Base-by-base conservation (phyloP, 768 basidiomycete species). In the Termitomyces titanicus region DNA sequence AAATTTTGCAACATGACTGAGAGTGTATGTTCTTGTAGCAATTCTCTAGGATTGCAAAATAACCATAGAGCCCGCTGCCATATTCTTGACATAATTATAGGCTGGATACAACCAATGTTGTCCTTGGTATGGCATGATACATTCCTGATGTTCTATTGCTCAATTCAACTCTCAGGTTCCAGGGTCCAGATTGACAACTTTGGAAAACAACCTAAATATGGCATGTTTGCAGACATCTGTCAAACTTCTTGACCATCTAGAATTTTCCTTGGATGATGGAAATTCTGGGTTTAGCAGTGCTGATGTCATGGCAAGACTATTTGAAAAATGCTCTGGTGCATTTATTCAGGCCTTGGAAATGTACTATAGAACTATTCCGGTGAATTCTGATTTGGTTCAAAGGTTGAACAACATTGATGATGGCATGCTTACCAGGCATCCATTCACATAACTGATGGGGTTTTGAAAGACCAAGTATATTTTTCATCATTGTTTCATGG, bases 1-100 rank as follows among this genome's bases (percentile, higher is more conserved):
- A 89, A 87, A 64, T 93, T 88, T 63, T 93, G 91, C 62, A 70
- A 73, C 24, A 76, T 94, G 31, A 84, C 84, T 59, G 89, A 90
- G 56, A 80, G 77, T 40, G 77, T 88, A 13, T 84, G 88, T 62
- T 77, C 79, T 38, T 82, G 85, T 22, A 73, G 77, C 3, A 86
- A 88, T 53, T 74, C 77, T 7, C 66, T 92, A 20, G 78, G 79
- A 22, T 66, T 88, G 59, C 85, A 85, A 15, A 89, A 86, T 66
- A 88, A 90, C 61, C 82, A 76, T 57, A 69, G 72, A 51, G 76
- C 83, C 13, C 82, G 91, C 12, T 88, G 91, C 66, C 76, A 78
- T 35, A 80, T 93, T 37, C 74, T 93, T 24, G 90, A 94, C 56
- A 78, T 81, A 31, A 73, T 95, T n/a, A 75, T 87, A 65, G 84